Evolutionary conservation across 805 yeast species (phyloP), one percentile per base, ranked within the genome.

Genomic region (Henningerozyma blattae): DNA sequence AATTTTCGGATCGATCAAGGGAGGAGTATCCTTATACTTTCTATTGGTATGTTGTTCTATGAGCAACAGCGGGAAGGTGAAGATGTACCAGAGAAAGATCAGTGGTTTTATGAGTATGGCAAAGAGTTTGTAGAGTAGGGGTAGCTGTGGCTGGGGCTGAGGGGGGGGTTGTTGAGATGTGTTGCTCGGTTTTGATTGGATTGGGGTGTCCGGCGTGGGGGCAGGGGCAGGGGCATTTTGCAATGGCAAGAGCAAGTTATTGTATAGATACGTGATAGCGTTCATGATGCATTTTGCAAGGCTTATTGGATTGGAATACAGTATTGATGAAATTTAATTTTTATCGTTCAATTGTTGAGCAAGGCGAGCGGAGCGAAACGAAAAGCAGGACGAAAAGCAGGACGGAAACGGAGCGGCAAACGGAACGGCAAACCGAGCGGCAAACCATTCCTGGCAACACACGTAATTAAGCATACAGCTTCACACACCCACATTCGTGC

Each of bases 21-120:
- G n/a, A n/a, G n/a, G n/a, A 20, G 15, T 9, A n/a, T n/a, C 5
- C 18, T 27, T 20, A 14, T 25, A 24, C 3, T 27, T n/a, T n/a
- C 15, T 14, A 12, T n/a, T 10, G 13, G 12, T 22, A 20, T 28
- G 28, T 14, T 20, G 31, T 13, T 47, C 38, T 35, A 50, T 52
- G 13, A 72, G 47, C 14, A 70, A 45, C 39, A 76, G 54, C 0
- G 87, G 87, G 45, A 67, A 72, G 2, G 76, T 64, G 5, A 71
- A 36, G n/a, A 77, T 39, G 33, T 58, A 62, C 70, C 81, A 65
- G 2, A 67, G 28, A 31, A 67, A 59, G 4, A 57, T 39, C 13
- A 72, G 36, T 2, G 87, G 86, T 36, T 65, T 66, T n/a, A 70
- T 40, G 4, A 77, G 41, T 5, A 77, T 33, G 27, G 65, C 43